A percentile compares a stretch with the other conserved stretches of the same genome.
These are phyloP conservation scores for Didymellaceae sp. DNA, from an alignment of 2,329 filamentous ascomycete species.

Conservation along the genomic window DNA sequence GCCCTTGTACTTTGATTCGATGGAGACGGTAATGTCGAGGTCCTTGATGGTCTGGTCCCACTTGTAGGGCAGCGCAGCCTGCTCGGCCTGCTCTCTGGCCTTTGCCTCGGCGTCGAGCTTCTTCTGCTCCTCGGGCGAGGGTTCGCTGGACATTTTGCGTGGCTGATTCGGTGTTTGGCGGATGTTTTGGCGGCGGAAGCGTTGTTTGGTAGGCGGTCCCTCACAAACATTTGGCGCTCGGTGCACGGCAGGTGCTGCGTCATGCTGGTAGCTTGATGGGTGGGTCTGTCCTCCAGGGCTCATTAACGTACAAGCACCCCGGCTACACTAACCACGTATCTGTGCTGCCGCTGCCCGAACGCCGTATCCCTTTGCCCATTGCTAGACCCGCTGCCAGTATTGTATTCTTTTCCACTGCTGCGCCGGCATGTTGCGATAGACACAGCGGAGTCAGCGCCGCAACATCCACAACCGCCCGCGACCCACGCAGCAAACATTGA, in stretches of 20 bases:
- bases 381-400: slow-evolving; percentile 23
- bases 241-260: slow-evolving; percentile 24
- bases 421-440: slow-evolving; percentile 42
- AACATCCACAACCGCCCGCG: slow-evolving; percentile 16
- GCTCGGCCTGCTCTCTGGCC: slow-evolving; percentile 82
- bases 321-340: slow-evolving; percentile 17
- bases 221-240: slow-evolving; percentile 15
- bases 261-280: slow-evolving; percentile 27
- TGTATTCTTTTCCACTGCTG: slow-evolving; percentile 18
- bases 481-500: slow-evolving; percentile 12
- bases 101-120: slow-evolving; percentile 64
- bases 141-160: slow-evolving; percentile 49
- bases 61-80: slow-evolving; percentile 91
- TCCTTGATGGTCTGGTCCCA: slow-evolving; percentile 95
- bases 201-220: slow-evolving; percentile 4
- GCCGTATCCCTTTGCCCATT: slow-evolving; percentile 25
- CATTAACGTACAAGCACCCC: slow-evolving; percentile 10
- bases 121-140: slow-evolving; percentile 61
- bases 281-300: slow-evolving; percentile 15
- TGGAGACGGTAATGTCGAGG: slow-evolving; percentile 76
- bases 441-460: slow-evolving; percentile 24
- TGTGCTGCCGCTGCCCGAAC: slow-evolving; percentile 19
- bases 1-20: slow-evolving; percentile 84
- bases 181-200: slow-evolving; percentile 17
- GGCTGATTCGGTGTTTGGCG: slow-evolving; percentile 6